Conservation (phyloP, 169 alveolate species). For the Pseudocohnilembus persalinus region DNA sequence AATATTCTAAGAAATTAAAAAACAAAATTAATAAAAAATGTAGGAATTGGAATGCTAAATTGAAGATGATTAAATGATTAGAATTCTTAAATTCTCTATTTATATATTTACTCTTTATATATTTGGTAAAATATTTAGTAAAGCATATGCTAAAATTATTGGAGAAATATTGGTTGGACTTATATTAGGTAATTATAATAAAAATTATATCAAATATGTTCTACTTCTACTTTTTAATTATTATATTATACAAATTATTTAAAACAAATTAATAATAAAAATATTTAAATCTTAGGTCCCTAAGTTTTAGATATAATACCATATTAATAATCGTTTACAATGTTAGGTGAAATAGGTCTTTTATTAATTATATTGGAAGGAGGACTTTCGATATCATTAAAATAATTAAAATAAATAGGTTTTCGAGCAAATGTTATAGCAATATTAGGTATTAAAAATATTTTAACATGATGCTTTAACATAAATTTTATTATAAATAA, state of each 20-base stretch:
- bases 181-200: neutral
- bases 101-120: neutral
- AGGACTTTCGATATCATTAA: neutral
- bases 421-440: neutral
- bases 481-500: no score
- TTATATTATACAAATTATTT: no score
- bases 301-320: neutral
- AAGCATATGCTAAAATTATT: neutral
- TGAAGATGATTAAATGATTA: neutral
- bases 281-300: neutral
- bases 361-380: neutral
- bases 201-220: neutral
- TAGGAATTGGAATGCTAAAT: neutral
- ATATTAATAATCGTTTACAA: neutral
- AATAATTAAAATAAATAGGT: neutral
- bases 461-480: no score
- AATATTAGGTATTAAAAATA: neutral
- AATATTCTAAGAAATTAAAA: no score
- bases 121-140: neutral
- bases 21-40: no score
- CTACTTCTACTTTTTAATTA: neutral
- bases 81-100: neutral
- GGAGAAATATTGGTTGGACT: neutral
- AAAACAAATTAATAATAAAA: no score
- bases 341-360: neutral